Base-by-base conservation (phyloP, 176 grass and related monocot species). In the Otatea glauca region DNA sequence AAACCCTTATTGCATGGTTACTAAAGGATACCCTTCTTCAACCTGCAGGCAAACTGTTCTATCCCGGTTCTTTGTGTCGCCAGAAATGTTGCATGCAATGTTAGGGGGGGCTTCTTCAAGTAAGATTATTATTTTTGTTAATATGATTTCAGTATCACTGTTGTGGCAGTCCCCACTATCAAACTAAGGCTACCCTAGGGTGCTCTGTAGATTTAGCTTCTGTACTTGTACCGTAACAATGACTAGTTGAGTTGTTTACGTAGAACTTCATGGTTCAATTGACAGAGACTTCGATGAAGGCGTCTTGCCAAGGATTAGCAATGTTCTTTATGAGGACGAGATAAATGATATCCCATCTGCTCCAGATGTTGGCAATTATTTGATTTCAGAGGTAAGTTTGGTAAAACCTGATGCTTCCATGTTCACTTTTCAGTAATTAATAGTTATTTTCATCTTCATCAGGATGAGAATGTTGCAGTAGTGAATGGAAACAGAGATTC, bases 21-120 rank as follows among this genome's bases (percentile, higher is more conserved):
- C 72, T 84, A 88, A 94, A 50, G 29, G 10, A 68, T 65, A 63
- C 16, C 49, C 51, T 80, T 72, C 59, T 68, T 53, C 34, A 77
- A 74, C 37, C 68, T 74, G 14, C 76, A 98, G 96, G 91, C 83
- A 86, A 99, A 94, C 34, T 92, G 87, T 64, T 85, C 85, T 70
- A 89, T 94, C 58, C 93, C 96, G 12, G 89, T 96, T 79, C 86
- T 99, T 5, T 93, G 89, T 94, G 96, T 99, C 4, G 96, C 93
- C 29, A 99, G 96, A 95, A 99, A 99, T 86, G 96, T 99, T 73
- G 96, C 96, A 3, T 99, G 96, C 86, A 96, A 90, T 90, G 91
- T 99, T 75, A 91, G 96, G 86, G 96, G 96, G n/a, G 81, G 91
- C 27, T 99, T 99, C 75, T 99, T 99, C 88, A 99, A 89, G 96